These are phyloP conservation scores for Stentor coeruleus DNA, from an alignment of 73 alveolate genomes.

Conservation along the genomic window DNA sequence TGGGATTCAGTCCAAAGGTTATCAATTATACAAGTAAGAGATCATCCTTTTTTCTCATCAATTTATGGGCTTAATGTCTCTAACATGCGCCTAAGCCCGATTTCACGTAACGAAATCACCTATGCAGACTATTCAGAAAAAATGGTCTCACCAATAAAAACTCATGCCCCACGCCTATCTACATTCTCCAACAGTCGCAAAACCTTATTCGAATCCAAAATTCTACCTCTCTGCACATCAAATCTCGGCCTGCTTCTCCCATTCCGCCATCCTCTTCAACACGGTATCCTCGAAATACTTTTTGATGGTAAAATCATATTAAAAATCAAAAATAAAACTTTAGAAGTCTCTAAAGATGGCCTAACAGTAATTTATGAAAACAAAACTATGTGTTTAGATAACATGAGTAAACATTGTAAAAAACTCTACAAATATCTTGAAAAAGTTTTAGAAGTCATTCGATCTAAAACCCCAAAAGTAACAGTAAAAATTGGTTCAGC, in stretches of 20 bases:
- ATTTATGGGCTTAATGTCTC: neutral
- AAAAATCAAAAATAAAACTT: neutral
- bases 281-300: neutral
- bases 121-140: conserved; percentile 5
- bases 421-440: neutral
- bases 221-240: conserved; percentile 1
- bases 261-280: neutral
- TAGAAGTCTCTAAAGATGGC: neutral
- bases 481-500: neutral
- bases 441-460: neutral
- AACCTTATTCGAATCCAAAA: neutral
- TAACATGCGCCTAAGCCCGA: conserved; percentile 13
- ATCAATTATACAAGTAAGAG: neutral
- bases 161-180: neutral
- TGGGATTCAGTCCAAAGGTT: conserved; percentile 15
- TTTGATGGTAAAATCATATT: neutral
- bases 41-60: neutral
- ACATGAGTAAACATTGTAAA: neutral
- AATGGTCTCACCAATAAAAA: conserved; percentile 1
- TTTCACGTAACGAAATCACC: neutral
- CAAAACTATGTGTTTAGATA: neutral
- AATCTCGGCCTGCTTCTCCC: conserved; percentile 3
- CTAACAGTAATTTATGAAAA: neutral
- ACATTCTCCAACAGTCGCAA: neutral
- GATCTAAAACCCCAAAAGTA: conserved; percentile 29